Percentiles rank a stretch among this genome's conserved stretches.
Conservation (phyloP, 2,329 filamentous ascomycete genomes). For the Aphanocladium album region DNA sequence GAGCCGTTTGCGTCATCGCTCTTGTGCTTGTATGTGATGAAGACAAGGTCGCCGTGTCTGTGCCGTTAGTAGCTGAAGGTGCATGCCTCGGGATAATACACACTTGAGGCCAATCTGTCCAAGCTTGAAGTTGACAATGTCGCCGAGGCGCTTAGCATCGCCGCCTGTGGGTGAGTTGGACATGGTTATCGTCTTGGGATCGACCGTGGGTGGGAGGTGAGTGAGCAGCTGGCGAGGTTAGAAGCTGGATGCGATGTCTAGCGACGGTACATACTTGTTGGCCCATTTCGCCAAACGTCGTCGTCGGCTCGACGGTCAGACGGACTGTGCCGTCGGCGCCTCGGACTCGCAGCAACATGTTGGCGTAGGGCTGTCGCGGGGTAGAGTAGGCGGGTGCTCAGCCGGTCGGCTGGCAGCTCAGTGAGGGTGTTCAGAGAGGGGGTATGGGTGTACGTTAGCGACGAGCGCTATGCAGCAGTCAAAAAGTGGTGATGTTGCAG, state of each 20-base stretch:
- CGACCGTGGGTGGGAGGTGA: slow-evolving; percentile 57
- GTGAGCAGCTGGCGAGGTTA: slow-evolving; percentile 45
- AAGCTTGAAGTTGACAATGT: slow-evolving; percentile 53
- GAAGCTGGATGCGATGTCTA: slow-evolving; percentile 2
- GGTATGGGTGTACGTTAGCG: not conserved
- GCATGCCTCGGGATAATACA: slow-evolving; percentile 19
- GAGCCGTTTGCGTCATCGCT: slow-evolving; percentile 32
- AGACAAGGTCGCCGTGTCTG: slow-evolving; percentile 89
- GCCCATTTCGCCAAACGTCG: slow-evolving; percentile 64
- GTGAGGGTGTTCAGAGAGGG: too few relatives aligned
- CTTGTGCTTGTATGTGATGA: slow-evolving; percentile 69
- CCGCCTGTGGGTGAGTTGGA: slow-evolving; percentile 56
- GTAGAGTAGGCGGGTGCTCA: not conserved
- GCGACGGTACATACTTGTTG: slow-evolving; percentile 37
- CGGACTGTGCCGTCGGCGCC: slow-evolving; percentile 92
- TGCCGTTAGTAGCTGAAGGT: slow-evolving; percentile 20
- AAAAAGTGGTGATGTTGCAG: not conserved
- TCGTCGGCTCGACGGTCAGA: slow-evolving; percentile 67
- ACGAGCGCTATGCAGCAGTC: not conserved
- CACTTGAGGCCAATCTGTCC: slow-evolving; percentile 57
- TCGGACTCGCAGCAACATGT: slow-evolving; percentile 80
- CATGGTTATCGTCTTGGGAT: slow-evolving; percentile 54
- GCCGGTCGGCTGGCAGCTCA: slow-evolving; percentile 5
- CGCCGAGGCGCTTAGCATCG: slow-evolving; percentile 53
- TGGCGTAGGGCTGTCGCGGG: slow-evolving; percentile 20